Percentiles rank a stretch among this genome's conserved stretches.
These are phyloP conservation scores for Parastagonospora nodorum DNA, from an alignment of 2,329 filamentous ascomycete species.

Conservation along the genomic window DNA sequence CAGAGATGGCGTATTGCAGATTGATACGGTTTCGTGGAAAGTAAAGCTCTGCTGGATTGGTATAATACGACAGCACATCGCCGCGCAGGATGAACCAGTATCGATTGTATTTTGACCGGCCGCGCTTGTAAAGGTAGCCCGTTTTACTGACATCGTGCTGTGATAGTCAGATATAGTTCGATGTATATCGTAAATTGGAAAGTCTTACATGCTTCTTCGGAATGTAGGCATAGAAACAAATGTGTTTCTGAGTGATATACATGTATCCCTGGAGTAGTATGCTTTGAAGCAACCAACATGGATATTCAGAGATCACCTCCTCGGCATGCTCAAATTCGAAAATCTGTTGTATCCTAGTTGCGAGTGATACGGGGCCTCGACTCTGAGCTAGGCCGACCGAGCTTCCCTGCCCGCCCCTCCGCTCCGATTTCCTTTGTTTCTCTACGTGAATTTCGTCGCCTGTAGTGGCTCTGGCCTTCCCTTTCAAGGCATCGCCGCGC, in stretches of 20 bases:
- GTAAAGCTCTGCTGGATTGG: slow-evolving; percentile 81
- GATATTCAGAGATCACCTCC: slow-evolving; percentile 88
- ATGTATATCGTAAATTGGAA: background rate
- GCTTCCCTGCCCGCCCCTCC: slow-evolving; percentile 35
- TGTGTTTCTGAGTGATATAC: slow-evolving; percentile 90
- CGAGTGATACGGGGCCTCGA: slow-evolving; percentile 61
- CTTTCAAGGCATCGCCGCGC: slow-evolving; percentile 15
- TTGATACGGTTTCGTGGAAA: slow-evolving; percentile 93
- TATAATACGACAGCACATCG: slow-evolving; percentile 89
- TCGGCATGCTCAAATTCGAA: slow-evolving; percentile 75
- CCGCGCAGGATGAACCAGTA: slow-evolving; percentile 95
- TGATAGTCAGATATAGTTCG: slow-evolving; percentile 18
- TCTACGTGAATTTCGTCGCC: slow-evolving; percentile 28
- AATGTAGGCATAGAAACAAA: slow-evolving; percentile 98
- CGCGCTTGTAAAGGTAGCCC: slow-evolving; percentile 85
- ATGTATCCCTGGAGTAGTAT: slow-evolving; percentile 92
- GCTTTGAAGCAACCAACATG: slow-evolving; percentile 90
- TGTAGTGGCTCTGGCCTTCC: slow-evolving; percentile 28
- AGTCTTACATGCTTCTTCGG: slow-evolving; percentile 80
- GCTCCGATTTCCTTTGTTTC: slow-evolving; percentile 23
- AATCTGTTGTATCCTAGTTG: slow-evolving; percentile 71
- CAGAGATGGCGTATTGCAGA: slow-evolving; percentile 87
- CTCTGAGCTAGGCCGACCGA: slow-evolving; percentile 22
- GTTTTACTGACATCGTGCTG: slow-evolving; percentile 71
- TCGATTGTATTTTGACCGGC: slow-evolving; percentile 84